Percentiles rank a stretch among this genome's conserved stretches.
phyloP scores from a whole-genome alignment of 805 yeast species.

The Danielozyma ontarioensis region DNA sequence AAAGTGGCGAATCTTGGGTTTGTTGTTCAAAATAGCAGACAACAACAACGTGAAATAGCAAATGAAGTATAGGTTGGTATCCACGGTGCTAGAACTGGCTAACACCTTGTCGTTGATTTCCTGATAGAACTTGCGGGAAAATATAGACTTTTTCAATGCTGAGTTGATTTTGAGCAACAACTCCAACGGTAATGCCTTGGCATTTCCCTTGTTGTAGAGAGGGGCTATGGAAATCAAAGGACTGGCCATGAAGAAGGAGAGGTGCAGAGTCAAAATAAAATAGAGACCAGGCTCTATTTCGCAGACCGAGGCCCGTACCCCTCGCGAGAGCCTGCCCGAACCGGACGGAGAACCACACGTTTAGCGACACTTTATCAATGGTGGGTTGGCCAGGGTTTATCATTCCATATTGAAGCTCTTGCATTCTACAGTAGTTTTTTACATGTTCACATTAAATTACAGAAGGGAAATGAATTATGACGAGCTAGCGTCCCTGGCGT shows the following conservation, averaged over 20 bases:
- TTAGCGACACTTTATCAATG: no score
- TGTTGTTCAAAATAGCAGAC: constrained; percentile 33
- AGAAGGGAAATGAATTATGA: no score
- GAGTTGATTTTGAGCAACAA: constrained; percentile 22
- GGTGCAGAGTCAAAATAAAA: not conserved
- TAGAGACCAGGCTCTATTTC: no score
- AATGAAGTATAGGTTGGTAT: constrained; percentile 35
- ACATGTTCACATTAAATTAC: no score
- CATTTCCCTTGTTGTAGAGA: constrained; percentile 4
- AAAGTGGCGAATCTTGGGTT: constrained; percentile 25
- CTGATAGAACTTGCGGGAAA: constrained; percentile 35
- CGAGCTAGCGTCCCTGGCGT: not conserved
- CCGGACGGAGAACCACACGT: no score
- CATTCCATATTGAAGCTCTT: no score
- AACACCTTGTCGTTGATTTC: constrained; percentile 38
- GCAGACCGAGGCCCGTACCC: no score
- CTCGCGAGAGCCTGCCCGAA: no score
- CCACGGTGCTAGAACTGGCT: constrained; percentile 28
- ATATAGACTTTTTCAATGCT: constrained; percentile 26
- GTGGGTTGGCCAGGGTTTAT: no score
- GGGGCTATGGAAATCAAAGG: constrained; percentile 11
- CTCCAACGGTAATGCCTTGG: constrained; percentile 14
- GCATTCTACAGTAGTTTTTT: no score
- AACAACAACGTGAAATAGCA: constrained; percentile 38
- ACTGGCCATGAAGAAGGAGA: not conserved